Conservation (phyloP, 768 basidiomycete species). For the Tricholoma saponaceum region DNA sequence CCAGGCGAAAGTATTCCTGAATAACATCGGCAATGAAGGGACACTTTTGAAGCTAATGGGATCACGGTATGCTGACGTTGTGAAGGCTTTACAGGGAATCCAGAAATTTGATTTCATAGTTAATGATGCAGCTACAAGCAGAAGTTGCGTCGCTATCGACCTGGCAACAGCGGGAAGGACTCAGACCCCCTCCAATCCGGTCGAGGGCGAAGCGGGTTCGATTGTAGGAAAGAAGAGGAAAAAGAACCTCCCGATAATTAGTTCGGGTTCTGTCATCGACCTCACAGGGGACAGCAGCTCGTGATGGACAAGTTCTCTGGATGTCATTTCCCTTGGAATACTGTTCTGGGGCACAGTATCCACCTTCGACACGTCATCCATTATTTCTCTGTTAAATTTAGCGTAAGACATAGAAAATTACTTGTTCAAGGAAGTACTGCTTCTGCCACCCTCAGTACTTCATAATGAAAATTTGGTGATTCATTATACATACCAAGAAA, state of each 20-base stretch:
- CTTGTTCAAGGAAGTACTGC: no score
- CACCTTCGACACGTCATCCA: no score
- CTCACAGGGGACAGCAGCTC: neutral
- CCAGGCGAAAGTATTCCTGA: no score
- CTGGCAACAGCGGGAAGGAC: no score
- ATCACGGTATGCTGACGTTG: neutral
- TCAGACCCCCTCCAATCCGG: neutral
- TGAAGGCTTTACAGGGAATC: neutral
- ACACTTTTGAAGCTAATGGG: neutral
- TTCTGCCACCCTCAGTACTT: no score
- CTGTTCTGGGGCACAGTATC: no score
- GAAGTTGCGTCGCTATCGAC: neutral
- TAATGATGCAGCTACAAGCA: neutral
- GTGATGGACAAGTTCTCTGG: neutral
- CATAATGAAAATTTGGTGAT: no score
- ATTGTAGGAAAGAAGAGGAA: neutral
- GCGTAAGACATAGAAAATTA: no score
- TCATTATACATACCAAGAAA: no score
- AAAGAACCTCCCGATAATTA: neutral
- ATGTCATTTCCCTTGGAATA: no score
- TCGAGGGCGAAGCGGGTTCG: neutral
- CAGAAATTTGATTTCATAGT: neutral
- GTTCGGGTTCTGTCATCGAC: neutral
- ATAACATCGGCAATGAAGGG: neutral
- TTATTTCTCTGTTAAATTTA: no score